Base-by-base conservation (phyloP, 371 early-diverging fungal genomes). In the Mucor saturninus region DNA sequence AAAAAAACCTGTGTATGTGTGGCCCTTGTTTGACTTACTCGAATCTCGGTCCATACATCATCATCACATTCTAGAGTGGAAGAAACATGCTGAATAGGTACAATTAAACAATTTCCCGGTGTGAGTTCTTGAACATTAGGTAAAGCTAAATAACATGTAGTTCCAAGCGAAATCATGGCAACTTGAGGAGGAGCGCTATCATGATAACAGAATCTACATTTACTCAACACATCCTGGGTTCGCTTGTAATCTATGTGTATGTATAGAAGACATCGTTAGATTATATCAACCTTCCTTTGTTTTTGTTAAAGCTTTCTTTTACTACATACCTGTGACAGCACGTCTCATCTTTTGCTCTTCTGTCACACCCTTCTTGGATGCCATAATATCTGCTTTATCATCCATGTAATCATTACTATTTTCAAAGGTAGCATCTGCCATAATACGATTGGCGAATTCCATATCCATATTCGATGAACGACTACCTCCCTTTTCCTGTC, bases 341-440 rank as follows among this genome's bases (percentile, higher is more conserved):
- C 82, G 75, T 8, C 83, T 72, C 71, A 85, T 81, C 57, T 91
- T 88, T 61, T 87, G 88, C 39, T 90, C 75, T 30, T 78, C 85
- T n/a, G 80, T 80, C 59, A 77, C 74, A 21, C 85, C 83, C 54
- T 82, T 80, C 29, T 79, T 80, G 46, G 83, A 71, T 0, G 93
- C 87, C 60, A 96, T 81, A n/a, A 83, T 82, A 63, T 95, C 95
- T 2, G 89, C 86, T 29, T 92, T 86, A 15, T 96, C 97, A 72
- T 97, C 97, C 86, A 95, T 85, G 56, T 97, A 95, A 57, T 97
- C 98, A n/a, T 85, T 65, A 54, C 88, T 86, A 67, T 90, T 86
- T 78, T 83, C 79, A 69, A 90, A 95, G 6, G 83, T 75, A n/a
- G 87, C 73, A 71, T 95, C 95, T n/a, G 82, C 64, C 4, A 88